Percentiles rank a stretch among this genome's conserved stretches.
phyloP scores from a whole-genome alignment of 1,284 basidiomycete genomes.

The Thelephora terrestris region DNA sequence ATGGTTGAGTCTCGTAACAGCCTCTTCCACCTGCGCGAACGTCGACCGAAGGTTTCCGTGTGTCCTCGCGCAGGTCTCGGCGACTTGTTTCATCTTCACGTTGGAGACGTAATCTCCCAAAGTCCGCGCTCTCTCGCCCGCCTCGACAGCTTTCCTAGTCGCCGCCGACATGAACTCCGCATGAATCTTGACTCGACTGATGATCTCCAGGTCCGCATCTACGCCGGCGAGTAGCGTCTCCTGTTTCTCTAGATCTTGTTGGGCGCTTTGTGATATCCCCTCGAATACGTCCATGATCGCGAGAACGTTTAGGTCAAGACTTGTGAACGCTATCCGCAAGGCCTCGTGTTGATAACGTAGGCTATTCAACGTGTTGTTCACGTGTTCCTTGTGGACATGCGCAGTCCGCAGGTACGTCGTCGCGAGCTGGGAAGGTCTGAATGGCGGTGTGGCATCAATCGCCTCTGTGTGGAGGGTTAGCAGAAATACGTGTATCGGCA shows the following conservation, averaged over 20 bases:
- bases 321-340: conserved; percentile 54
- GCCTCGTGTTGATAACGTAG: conserved; percentile 57
- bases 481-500: neutral
- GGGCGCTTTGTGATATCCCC: conserved; percentile 40
- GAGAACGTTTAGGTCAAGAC: conserved; percentile 61
- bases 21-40: conserved; percentile 43
- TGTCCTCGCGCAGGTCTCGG: conserved; percentile 59
- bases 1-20: conserved; percentile 42
- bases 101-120: conserved; percentile 72
- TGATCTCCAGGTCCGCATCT: conserved; percentile 60
- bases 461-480: conserved; percentile 31
- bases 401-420: conserved; percentile 53
- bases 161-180: conserved; percentile 62
- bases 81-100: conserved; percentile 70
- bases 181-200: conserved; percentile 55
- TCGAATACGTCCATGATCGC: conserved; percentile 63
- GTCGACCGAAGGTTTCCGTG: conserved; percentile 52
- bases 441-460: conserved; percentile 58
- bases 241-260: conserved; percentile 56
- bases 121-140: conserved; percentile 55
- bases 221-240: conserved; percentile 46
- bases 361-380: conserved; percentile 38
- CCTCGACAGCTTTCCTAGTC: conserved; percentile 55
- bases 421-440: conserved; percentile 55
- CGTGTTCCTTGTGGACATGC: conserved; percentile 48